Base-by-base conservation (phyloP, 1,139 yeast species). In the Suhomyces anneliseae region DNA sequence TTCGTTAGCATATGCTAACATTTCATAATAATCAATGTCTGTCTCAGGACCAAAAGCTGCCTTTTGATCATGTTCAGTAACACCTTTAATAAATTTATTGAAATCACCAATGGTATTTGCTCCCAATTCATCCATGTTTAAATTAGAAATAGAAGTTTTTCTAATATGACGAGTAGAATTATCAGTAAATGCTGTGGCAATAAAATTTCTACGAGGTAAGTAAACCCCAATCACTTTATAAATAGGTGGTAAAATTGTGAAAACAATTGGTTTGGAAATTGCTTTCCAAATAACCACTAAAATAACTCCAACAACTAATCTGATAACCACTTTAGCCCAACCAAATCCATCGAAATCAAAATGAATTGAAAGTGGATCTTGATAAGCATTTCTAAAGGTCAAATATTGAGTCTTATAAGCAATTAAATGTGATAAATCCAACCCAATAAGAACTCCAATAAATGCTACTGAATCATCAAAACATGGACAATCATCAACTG, bases 391-490 rank as follows among this genome's bases (percentile, higher is more conserved):
- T 8, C 55, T 52, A 10, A 46, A 12, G 3, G 58, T 51, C 41
- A 62, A 61, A 56, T 58, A 68, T 33, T 56, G 55, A 1, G 72
- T 63, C 34, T 66, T 60, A 36, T 47, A 51, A 11, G 59, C 55
- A 27, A 59, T 54, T 78, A 85, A 81, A 53, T 79, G 80, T 10
- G 84, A 76, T 35, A 84, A 53, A 52, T 83, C 90, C 27, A 85
- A 58, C 0, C 98, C 98, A 42, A 86, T 74, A 19, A 90, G 76
- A 29, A 93, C 99, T 1, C 97, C 97, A 47, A 90, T 72, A 58
- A 93, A 93, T 3, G 98, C 96, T 19, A 93, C 97, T 8, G 95
- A 84, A 61, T 93, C 99, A 60, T 90, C 98, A 64, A 87, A 92
- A 63, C 99, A 93, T 0, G 99, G 99, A 62, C 99, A 93, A 58